Base-by-base conservation (phyloP, 2,329 filamentous ascomycete species). In the Fusarium tjaetaba region DNA sequence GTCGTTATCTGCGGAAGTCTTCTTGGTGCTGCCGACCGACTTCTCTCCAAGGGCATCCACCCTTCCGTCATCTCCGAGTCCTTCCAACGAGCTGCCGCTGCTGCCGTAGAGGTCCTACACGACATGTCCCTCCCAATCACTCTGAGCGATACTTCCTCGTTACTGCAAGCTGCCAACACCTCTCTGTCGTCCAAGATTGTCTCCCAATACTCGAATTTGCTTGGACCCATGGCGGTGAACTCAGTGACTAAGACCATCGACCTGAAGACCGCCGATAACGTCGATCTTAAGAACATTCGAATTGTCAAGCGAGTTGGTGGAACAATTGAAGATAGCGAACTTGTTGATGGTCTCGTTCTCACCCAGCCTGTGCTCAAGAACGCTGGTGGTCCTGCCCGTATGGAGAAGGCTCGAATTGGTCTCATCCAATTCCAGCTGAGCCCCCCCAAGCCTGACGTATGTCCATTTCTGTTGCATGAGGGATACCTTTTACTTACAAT, bases 131-230 rank as follows among this genome's bases (percentile, higher is more conserved):
- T 96, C 77, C 96, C 96, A 57, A 96, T 99, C 79, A 91, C 93
- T 74, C 90, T 99, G 68, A 91, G 89, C 81, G 96, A 99, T 83
- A 95, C 94, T 66, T 88, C 94, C 49, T 95, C 95, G 45, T 92
- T 99, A 71, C 91, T 98, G 75, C 97, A 98, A 88, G 96, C 96
- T 71, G 96, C 96, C 76, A 97, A 96, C 77, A 99, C 96, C 57
- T 97, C 96, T 42, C 91, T 99, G 62, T 98, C 95, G 57, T 98
- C 96, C 79, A 99, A 99, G 87, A 98, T 99, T 80, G 96, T 99
- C 71, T 96, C 96, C 68, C 96, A 98, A 85, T 95, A 99, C 85
- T 96, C 96, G 39, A 96, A 95, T 82, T 89, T 96, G 45, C 90
- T 99, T 26, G 96, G 94, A n/a, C 94, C 95, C 65, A 99, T 99